Percentiles rank a stretch among this genome's conserved stretches.
Evolutionary conservation across 108 stramenopile species (phyloP).

Genomic region (Pseudonitzschia pungens): DNA sequence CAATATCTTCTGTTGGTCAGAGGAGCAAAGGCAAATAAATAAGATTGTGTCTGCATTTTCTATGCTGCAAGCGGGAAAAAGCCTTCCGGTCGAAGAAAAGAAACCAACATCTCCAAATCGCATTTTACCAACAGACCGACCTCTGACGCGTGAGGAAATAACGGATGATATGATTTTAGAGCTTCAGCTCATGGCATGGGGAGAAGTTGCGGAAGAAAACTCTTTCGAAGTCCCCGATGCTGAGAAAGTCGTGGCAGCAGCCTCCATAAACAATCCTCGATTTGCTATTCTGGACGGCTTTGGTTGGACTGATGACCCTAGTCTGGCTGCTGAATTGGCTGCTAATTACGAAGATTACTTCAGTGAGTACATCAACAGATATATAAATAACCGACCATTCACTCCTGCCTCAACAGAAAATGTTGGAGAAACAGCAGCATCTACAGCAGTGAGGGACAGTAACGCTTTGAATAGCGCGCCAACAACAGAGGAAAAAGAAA

Average conservation of each 20-base stretch:
- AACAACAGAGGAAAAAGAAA: constrained; percentile 12
- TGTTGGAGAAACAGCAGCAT: background rate
- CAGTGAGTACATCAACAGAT: constrained; percentile 9
- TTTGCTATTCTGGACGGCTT: constrained; percentile 49
- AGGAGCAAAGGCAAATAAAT: constrained; percentile 41
- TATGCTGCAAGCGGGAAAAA: constrained; percentile 12
- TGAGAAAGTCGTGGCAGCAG: constrained; percentile 61
- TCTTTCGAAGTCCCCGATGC: constrained; percentile 50
- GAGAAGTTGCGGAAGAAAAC: constrained; percentile 49
- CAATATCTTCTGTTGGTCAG: constrained; percentile 61
- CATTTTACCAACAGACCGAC: background rate
- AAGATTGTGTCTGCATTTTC: constrained; percentile 41
- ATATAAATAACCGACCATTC: constrained; percentile 10
- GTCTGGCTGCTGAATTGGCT: constrained; percentile 29
- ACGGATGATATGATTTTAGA: constrained; percentile 52
- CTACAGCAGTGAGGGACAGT: background rate
- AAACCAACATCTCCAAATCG: background rate
- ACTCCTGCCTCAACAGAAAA: background rate
- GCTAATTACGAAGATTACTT: constrained; percentile 19
- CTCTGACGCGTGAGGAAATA: constrained; percentile 2
- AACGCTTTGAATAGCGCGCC: background rate
- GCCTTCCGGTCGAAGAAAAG: background rate
- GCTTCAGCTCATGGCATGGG: constrained; percentile 66
- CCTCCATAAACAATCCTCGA: constrained; percentile 46
- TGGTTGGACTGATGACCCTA: constrained; percentile 54